Conservation (phyloP, 495 filamentous ascomycete species). For the Neurospora sp. region DNA sequence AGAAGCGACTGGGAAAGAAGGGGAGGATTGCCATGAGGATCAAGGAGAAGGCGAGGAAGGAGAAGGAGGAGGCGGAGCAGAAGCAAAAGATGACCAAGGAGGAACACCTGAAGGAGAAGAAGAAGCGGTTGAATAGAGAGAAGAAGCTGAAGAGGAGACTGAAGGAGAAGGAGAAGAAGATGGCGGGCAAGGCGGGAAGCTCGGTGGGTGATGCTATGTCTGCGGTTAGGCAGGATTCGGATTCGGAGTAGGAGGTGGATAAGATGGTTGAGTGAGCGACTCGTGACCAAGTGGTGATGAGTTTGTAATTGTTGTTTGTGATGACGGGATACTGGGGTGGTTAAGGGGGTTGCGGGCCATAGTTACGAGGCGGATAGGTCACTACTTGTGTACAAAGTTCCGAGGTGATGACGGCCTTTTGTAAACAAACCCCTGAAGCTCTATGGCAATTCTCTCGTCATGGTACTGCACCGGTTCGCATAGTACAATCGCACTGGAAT, state of each 20-base stretch:
- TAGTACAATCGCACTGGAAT: neutral
- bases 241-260: neutral
- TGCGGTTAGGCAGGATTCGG: neutral
- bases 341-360: neutral
- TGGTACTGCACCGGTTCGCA: neutral
- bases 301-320: neutral
- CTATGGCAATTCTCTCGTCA: neutral
- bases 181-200: conserved; percentile 13
- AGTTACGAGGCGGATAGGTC: neutral
- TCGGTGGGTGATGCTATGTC: neutral
- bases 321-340: neutral
- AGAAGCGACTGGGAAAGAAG: conserved; percentile 44
- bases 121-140: conserved; percentile 41
- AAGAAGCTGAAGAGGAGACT: conserved; percentile 42
- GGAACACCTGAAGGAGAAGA: conserved; percentile 42
- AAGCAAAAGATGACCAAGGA: conserved; percentile 31
- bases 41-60: conserved; percentile 21
- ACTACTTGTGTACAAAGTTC: neutral
- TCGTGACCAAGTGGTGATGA: neutral
- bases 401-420: neutral
- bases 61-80: conserved; percentile 19
- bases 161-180: conserved; percentile 41
- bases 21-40: conserved; percentile 35
- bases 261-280: conserved; percentile 1
- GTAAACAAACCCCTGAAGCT: neutral